These are phyloP conservation scores for Tylopilus intermedius DNA, from an alignment of 768 basidiomycete species.

Conservation along the genomic window DNA sequence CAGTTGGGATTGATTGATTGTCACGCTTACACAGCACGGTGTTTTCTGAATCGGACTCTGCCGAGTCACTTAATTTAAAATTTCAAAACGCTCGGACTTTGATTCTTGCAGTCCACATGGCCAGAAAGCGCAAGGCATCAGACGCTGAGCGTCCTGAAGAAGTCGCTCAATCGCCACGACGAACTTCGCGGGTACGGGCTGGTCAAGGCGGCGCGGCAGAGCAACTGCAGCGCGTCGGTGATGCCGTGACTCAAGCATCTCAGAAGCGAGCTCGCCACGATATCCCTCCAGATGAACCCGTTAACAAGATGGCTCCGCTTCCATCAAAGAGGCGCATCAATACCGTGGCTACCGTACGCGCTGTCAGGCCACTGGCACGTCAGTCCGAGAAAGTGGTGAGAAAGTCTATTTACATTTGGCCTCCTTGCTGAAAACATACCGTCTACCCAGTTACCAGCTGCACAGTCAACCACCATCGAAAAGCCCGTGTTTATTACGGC, in stretches of 20 bases:
- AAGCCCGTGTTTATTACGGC: too few relatives aligned
- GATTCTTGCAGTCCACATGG: background rate
- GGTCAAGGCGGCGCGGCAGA: background rate
- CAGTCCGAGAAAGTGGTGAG: background rate
- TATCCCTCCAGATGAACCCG: background rate
- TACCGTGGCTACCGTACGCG: background rate
- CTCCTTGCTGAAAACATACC: too few relatives aligned
- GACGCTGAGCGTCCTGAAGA: background rate
- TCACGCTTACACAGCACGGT: too few relatives aligned
- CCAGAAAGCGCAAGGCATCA: background rate
- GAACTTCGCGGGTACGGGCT: background rate
- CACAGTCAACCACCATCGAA: too few relatives aligned
- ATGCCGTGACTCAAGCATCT: background rate
- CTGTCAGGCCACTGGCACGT: background rate
- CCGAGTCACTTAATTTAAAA: too few relatives aligned
- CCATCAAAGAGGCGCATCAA: background rate
- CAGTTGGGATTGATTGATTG: too few relatives aligned
- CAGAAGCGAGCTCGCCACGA: background rate
- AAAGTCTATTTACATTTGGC: background rate
- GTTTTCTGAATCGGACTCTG: too few relatives aligned
- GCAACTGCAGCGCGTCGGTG: background rate
- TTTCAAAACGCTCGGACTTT: too few relatives aligned
- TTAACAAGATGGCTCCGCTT: background rate
- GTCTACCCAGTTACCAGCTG: too few relatives aligned
- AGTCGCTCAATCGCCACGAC: background rate